Conservation (phyloP, 768 basidiomycete genomes). For the Crucibulum laeve region DNA sequence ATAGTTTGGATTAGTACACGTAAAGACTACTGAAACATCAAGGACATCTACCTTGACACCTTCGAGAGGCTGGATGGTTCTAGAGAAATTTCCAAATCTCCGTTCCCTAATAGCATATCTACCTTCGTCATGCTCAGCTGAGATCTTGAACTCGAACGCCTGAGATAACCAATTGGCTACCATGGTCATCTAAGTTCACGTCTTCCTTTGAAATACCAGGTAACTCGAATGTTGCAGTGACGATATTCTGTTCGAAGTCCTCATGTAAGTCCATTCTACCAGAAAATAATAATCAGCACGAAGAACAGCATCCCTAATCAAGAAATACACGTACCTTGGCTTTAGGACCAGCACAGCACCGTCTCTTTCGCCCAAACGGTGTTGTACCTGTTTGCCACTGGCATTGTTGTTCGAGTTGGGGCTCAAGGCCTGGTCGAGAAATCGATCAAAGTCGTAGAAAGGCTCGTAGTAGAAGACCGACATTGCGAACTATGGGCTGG, state of each 20-base stretch:
- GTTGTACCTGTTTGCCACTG: background rate
- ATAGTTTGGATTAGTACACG: background rate
- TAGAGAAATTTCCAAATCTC: conserved; percentile 34
- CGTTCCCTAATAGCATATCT: conserved; percentile 44
- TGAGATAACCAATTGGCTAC: conserved; percentile 43
- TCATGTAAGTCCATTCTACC: conserved; percentile 53
- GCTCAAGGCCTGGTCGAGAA: conserved; percentile 30
- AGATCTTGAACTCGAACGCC: conserved; percentile 38
- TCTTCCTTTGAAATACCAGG: conserved; percentile 50
- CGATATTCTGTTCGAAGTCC: conserved; percentile 34
- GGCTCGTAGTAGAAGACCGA: conserved; percentile 31
- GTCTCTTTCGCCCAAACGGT: background rate
- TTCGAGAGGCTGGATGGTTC: conserved; percentile 43
- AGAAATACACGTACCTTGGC: conserved; percentile 2
- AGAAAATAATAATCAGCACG: background rate
- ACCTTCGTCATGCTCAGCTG: conserved; percentile 25
- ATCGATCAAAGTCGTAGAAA: conserved; percentile 33
- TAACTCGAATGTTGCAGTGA: conserved; percentile 53
- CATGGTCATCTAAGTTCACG: conserved; percentile 44
- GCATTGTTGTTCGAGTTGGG: conserved; percentile 3
- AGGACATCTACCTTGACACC: conserved; percentile 42
- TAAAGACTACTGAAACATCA: background rate
- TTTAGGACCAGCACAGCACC: background rate
- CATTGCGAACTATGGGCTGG: background rate
- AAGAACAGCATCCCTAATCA: background rate